These are phyloP conservation scores for Plasmodium fragile DNA, from an alignment of 169 alveolate species.

Conservation along the genomic window DNA sequence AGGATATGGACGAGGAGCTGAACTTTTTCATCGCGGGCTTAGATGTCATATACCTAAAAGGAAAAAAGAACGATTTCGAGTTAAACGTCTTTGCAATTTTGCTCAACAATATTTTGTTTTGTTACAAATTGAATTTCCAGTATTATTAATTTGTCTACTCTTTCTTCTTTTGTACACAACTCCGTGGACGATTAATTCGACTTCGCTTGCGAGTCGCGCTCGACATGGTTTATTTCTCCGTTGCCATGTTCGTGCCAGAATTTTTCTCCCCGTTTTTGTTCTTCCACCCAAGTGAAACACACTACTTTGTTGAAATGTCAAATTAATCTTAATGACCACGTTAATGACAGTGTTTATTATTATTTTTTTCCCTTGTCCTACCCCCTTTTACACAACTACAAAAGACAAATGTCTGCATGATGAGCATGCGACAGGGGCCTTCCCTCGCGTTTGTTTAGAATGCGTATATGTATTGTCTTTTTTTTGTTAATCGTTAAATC, in stretches of 20 bases:
- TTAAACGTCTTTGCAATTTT: conserved; percentile 53
- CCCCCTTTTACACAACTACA: not conserved
- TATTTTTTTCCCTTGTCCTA: not conserved
- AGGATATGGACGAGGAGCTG: not conserved
- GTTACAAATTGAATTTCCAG: conserved; percentile 58
- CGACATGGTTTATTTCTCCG: not conserved
- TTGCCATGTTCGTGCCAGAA: not conserved
- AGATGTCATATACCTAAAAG: conserved; percentile 46
- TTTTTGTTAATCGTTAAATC: conserved; percentile 6
- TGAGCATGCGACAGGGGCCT: not conserved
- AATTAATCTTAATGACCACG: not conserved
- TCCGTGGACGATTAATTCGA: not conserved
- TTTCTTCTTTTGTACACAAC: not conserved
- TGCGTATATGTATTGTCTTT: not conserved
- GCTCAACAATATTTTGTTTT: conserved; percentile 32
- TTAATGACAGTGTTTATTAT: not conserved
- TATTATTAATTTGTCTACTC: conserved; percentile 27
- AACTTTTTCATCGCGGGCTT: conserved; percentile 66
- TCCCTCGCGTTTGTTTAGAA: not conserved
- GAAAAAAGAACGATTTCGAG: conserved; percentile 24
- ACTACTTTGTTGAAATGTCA: not conserved
- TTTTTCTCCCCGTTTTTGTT: not conserved
- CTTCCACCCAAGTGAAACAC: not conserved
- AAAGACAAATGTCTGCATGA: not conserved
- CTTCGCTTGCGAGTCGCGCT: not conserved